Percentiles rank a stretch among this genome's conserved stretches.
These are phyloP conservation scores for Peltaster fructicola DNA, from an alignment of 2,329 filamentous ascomycete species.

Conservation along the genomic window DNA sequence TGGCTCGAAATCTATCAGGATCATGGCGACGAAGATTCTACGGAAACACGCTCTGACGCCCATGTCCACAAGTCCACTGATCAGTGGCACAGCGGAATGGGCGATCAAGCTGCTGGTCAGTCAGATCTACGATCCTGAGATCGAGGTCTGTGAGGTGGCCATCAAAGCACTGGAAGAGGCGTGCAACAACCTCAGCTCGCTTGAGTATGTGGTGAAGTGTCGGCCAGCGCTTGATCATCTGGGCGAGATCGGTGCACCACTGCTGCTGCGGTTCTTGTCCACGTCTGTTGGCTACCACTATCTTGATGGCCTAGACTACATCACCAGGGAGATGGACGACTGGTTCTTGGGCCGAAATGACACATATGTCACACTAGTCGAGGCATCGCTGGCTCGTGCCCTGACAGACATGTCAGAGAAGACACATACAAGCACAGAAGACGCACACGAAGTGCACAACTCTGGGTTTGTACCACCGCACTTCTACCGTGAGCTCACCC, in stretches of 20 bases:
- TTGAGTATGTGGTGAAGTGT: conserved; percentile 95
- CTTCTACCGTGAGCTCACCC: conserved; percentile 88
- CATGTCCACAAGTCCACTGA: conserved; percentile 23
- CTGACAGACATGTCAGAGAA: conserved; percentile 47
- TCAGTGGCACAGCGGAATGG: conserved; percentile 65
- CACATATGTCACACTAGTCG: conserved; percentile 83
- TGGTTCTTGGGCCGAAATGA: conserved; percentile 97
- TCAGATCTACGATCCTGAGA: conserved; percentile 90
- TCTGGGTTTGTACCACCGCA: conserved; percentile 67
- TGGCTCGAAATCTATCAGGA: conserved; percentile 77
- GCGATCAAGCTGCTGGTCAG: conserved; percentile 94
- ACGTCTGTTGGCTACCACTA: conserved; percentile 97
- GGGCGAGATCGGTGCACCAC: conserved; percentile 86
- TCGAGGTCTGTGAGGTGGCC: conserved; percentile 88
- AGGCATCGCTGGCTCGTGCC: conserved; percentile 81
- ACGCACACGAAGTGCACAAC: conserved; percentile 29
- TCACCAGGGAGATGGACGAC: conserved; percentile 98
- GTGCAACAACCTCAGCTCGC: conserved; percentile 75
- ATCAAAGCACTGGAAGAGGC: conserved; percentile 96
- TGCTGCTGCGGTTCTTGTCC: conserved; percentile 80
- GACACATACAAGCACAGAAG: conserved; percentile 24
- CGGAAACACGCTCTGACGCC: conserved; percentile 64
- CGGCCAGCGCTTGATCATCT: conserved; percentile 86
- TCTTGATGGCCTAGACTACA: conserved; percentile 89
- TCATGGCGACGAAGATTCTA: conserved; percentile 71